Conservation (phyloP, 2,329 filamentous ascomycete genomes). For the Elsinoe arachidis region DNA sequence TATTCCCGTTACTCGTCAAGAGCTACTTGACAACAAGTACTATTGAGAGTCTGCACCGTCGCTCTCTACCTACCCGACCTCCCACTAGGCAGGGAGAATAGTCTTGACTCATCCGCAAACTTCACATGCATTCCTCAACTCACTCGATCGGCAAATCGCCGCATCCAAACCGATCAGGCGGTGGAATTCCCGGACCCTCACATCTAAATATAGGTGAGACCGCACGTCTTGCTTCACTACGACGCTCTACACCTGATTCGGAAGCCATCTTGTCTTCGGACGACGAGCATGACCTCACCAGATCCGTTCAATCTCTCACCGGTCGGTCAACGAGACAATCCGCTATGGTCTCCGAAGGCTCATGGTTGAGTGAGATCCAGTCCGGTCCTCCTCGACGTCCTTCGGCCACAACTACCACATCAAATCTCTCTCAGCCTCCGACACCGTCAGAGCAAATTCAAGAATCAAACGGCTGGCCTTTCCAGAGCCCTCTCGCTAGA, state of each 20-base stretch:
- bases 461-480: constrained; percentile 37
- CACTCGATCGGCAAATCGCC: neutral
- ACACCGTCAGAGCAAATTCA: constrained; percentile 54
- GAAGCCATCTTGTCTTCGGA: constrained; percentile 91
- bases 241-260: constrained; percentile 85
- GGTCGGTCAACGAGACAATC: constrained; percentile 32
- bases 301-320: constrained; percentile 36
- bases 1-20: too few relatives aligned
- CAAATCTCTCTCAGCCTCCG: constrained; percentile 60
- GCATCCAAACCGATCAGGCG: neutral
- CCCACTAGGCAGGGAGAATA: too few relatives aligned
- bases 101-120: neutral
- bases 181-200: neutral
- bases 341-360: constrained; percentile 60
- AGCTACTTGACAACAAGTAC: too few relatives aligned
- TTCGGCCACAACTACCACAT: constrained; percentile 50
- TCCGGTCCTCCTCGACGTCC: constrained; percentile 59
- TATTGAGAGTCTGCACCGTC: too few relatives aligned
- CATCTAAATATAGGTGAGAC: constrained; percentile 5
- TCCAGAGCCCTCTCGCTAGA: constrained; percentile 26
- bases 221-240: constrained; percentile 22
- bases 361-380: constrained; percentile 81
- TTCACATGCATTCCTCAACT: constrained; percentile 10
- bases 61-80: too few relatives aligned
- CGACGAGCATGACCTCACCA: constrained; percentile 67